Percentiles rank a stretch among this genome's conserved stretches.
Evolutionary conservation across 495 filamentous ascomycete genomes (phyloP).

Genomic region (Lentithecium fluviatile): DNA sequence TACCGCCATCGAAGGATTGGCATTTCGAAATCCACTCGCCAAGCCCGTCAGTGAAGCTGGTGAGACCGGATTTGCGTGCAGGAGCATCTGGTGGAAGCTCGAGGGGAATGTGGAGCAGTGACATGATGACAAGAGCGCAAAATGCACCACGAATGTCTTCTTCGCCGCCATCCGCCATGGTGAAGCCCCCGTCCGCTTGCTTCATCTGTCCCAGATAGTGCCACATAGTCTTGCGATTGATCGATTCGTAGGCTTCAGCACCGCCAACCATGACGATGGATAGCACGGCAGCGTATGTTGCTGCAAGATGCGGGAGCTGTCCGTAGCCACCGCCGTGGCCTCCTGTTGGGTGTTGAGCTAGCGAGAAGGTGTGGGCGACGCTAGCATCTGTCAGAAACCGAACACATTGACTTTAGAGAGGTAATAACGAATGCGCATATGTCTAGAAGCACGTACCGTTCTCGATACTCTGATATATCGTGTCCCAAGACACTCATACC

Average conservation of each 20-base stretch:
- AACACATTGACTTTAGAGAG: too few relatives aligned
- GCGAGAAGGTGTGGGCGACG: constrained; percentile 65
- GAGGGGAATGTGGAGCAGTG: constrained; percentile 78
- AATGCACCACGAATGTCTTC: constrained; percentile 92
- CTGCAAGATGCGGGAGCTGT: constrained; percentile 80
- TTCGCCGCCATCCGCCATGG: constrained; percentile 77
- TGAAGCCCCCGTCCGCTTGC: constrained; percentile 79
- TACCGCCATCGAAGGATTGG: constrained; percentile 90
- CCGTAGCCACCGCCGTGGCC: constrained; percentile 95
- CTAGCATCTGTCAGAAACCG: constrained; percentile 39
- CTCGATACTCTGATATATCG: constrained; percentile 67
- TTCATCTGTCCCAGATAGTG: constrained; percentile 82
- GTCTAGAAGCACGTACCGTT: constrained; percentile 50
- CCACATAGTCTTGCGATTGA: constrained; percentile 85
- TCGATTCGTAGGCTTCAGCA: constrained; percentile 64
- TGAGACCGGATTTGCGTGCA: constrained; percentile 49
- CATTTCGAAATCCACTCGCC: constrained; percentile 79
- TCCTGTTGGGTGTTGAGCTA: constrained; percentile 78
- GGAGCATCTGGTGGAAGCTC: constrained; percentile 64
- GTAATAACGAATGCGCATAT: too few relatives aligned
- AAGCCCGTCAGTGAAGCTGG: constrained; percentile 64
- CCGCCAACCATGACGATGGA: constrained; percentile 74
- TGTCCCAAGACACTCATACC: constrained; percentile 71
- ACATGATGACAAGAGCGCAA: constrained; percentile 78
- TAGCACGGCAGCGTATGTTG: constrained; percentile 81